Evolutionary conservation across 306 rosid genomes (phyloP).

Genomic region (Aeschynomene evenia): DNA sequence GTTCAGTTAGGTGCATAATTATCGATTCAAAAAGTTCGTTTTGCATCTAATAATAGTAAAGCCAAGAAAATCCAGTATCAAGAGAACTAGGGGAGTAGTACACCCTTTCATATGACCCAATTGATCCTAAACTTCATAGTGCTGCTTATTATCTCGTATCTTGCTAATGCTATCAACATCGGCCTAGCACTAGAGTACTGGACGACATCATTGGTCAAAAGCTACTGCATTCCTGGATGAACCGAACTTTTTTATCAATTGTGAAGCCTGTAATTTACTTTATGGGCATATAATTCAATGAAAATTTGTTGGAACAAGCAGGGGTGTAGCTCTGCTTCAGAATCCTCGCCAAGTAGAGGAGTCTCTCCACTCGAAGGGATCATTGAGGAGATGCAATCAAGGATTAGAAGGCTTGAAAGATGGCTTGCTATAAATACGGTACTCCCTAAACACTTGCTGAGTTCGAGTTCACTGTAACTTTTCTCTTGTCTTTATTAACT

Average conservation of each 20-base stretch:
- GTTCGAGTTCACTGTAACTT: conserved; percentile 3
- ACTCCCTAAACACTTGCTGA: conserved; percentile 18
- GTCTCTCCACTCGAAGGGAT: conserved; percentile 69
- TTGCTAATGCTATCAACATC: conserved; percentile 3
- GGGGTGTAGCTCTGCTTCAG: conserved; percentile 85
- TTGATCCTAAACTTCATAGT: not conserved
- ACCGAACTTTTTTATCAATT: not conserved
- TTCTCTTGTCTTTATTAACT: not conserved
- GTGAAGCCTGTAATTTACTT: conserved; percentile 1
- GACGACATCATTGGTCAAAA: not conserved
- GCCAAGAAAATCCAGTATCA: not conserved
- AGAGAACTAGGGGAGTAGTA: not conserved
- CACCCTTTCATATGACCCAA: conserved; percentile 10
- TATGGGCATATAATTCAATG: conserved; percentile 21
- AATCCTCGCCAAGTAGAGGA: conserved; percentile 71
- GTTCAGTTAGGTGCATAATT: not conserved
- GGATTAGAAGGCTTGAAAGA: conserved; percentile 86
- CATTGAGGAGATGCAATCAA: conserved; percentile 92
- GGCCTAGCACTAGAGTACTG: not conserved
- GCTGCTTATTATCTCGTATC: not conserved
- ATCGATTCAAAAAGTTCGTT: not conserved
- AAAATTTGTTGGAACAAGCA: conserved; percentile 39
- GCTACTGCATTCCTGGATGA: not conserved
- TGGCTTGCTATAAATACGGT: conserved; percentile 97
- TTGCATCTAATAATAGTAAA: not conserved